Evolutionary conservation across 2,329 filamentous ascomycete genomes (phyloP).

Genomic region (Colletotrichum higginsianum): DNA sequence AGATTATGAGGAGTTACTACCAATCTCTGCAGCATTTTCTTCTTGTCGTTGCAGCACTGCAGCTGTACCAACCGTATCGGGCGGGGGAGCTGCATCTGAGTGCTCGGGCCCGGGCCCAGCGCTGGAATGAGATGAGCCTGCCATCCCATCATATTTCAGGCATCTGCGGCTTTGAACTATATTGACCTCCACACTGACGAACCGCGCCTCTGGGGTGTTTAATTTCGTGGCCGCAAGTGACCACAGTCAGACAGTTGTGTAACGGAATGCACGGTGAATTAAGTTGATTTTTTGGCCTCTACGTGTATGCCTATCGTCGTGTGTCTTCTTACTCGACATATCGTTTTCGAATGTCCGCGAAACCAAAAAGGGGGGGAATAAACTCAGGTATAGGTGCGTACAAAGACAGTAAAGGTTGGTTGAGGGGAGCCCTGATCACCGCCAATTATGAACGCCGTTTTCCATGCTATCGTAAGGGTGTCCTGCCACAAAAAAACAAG

Average conservation of each 20-base stretch:
- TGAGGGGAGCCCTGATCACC: conserved; percentile 30
- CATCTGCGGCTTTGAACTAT: conserved; percentile 5
- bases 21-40: not conserved
- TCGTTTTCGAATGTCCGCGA: not conserved
- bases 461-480: conserved; percentile 41
- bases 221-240: not conserved
- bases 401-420: conserved; percentile 16
- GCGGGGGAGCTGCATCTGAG: not conserved
- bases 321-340: conserved; percentile 19
- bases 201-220: not conserved
- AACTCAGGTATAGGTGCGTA: conserved; percentile 35
- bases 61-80: not conserved
- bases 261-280: not conserved
- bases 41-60: not conserved
- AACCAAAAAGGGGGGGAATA: conserved; percentile 16
- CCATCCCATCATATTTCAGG: not conserved
- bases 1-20: not conserved
- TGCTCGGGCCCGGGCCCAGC: not conserved
- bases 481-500: conserved; percentile 37
- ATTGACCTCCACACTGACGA: not conserved
- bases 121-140: not conserved
- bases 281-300: conserved; percentile 9
- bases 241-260: too few species aligned
- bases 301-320: conserved; percentile 10
- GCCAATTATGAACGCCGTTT: conserved; percentile 37